Conservation (phyloP, 129 eudicot genomes). For the Pulicaria dysenterica region DNA sequence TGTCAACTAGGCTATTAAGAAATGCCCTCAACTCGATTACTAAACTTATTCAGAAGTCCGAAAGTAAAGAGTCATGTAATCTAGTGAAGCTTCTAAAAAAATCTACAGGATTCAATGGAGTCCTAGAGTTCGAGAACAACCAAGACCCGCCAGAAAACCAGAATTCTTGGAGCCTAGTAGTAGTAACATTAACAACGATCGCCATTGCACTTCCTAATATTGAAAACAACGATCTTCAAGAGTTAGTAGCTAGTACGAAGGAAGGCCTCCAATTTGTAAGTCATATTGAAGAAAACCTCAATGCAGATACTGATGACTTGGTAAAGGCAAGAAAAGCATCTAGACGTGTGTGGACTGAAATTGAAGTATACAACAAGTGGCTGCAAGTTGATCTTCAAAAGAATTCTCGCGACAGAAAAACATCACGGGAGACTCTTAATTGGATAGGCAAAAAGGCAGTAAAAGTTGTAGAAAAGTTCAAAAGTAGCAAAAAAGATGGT, state of each 20-base stretch:
- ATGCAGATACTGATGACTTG: neutral
- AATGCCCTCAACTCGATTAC: neutral
- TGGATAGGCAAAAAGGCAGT: no score
- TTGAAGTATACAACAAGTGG: no score
- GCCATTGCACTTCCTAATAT: neutral
- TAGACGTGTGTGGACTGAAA: no score
- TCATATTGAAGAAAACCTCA: neutral
- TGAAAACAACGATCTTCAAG: neutral
- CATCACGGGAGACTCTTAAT: no score
- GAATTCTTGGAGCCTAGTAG: neutral
- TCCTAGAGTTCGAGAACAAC: neutral
- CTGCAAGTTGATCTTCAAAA: no score
- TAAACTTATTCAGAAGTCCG: neutral
- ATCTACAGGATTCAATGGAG: slow-evolving; percentile 15
- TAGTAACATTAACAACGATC: neutral
- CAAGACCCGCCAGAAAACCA: neutral
- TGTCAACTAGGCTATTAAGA: neutral
- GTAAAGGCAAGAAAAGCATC: no score
- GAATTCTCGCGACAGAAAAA: no score
- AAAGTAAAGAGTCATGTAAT: neutral
- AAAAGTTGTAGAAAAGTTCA: no score
- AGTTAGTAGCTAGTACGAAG: neutral
- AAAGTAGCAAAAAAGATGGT: no score
- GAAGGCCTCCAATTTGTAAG: neutral
- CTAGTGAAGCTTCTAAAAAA: neutral